Evolutionary conservation across 192 early-diverging fungal species (phyloP).

Genomic region (Mortierella alpina): DNA sequence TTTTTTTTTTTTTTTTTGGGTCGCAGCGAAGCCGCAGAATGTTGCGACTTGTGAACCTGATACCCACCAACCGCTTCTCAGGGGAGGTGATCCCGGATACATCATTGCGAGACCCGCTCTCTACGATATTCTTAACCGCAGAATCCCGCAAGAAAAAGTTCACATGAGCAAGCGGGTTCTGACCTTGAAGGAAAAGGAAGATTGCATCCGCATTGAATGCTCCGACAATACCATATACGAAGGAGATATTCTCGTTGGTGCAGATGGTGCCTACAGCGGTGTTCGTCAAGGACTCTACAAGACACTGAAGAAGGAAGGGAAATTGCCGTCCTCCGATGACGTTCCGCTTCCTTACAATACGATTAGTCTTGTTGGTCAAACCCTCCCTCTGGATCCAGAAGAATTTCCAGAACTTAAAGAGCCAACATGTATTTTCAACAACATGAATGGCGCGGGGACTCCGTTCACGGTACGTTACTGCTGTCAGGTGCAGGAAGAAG

Average conservation of each 20-base stretch:
- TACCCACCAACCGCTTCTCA: neutral
- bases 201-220: neutral
- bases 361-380: slow-evolving; percentile 12
- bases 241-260: slow-evolving; percentile 21
- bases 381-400: neutral
- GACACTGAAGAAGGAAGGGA: neutral
- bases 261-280: slow-evolving; percentile 12
- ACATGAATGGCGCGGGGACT: no score
- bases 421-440: neutral
- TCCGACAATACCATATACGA: slow-evolving; percentile 1
- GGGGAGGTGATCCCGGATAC: neutral
- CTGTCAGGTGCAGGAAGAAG: no score
- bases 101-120: slow-evolving; percentile 5
- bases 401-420: neutral
- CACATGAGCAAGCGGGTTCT: slow-evolving; percentile 14
- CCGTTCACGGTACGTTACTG: no score
- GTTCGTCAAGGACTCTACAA: slow-evolving; percentile 17
- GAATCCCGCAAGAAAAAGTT: slow-evolving; percentile 7
- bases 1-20: neutral
- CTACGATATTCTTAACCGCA: neutral
- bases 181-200: neutral
- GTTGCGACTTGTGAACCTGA: neutral
- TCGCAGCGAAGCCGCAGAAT: neutral
- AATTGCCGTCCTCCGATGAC: neutral
- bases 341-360: neutral